Percentiles rank a stretch among this genome's conserved stretches.
These are phyloP conservation scores for Malus domestica DNA, from an alignment of 306 rosid genomes.

Conservation along the genomic window DNA sequence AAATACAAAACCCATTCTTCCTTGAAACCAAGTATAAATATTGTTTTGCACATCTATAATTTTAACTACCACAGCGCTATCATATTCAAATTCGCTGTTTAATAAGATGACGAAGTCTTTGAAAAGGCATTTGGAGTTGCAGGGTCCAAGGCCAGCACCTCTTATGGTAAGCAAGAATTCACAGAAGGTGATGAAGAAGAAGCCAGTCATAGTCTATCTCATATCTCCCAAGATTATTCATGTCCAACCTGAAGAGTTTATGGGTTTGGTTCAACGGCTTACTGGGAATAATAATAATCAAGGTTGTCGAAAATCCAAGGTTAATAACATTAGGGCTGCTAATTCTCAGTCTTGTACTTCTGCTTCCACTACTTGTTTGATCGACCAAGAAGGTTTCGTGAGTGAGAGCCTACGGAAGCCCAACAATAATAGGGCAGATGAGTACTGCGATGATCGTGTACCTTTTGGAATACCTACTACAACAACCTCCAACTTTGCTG, in stretches of 20 bases:
- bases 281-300: slow-evolving; percentile 14
- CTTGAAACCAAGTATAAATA: neutral
- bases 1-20: neutral
- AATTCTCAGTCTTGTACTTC: neutral
- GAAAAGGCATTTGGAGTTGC: slow-evolving; percentile 3
- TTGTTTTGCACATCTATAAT: neutral
- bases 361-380: neutral
- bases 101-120: slow-evolving; percentile 1
- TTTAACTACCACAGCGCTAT: neutral
- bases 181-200: slow-evolving; percentile 8
- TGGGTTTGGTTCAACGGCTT: slow-evolving; percentile 26
- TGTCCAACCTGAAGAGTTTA: slow-evolving; percentile 35
- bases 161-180: slow-evolving; percentile 10
- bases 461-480: neutral
- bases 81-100: neutral
- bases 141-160: slow-evolving; percentile 33
- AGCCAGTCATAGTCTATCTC: slow-evolving; percentile 22
- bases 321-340: neutral
- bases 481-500: neutral
- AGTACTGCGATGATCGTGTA: neutral
- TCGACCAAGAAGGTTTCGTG: neutral
- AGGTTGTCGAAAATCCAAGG: neutral
- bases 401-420: neutral
- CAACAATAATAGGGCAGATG: neutral
- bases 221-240: slow-evolving; percentile 32